Conservation (phyloP, 2,329 filamentous ascomycete genomes). For the Cryphonectria japonica region DNA sequence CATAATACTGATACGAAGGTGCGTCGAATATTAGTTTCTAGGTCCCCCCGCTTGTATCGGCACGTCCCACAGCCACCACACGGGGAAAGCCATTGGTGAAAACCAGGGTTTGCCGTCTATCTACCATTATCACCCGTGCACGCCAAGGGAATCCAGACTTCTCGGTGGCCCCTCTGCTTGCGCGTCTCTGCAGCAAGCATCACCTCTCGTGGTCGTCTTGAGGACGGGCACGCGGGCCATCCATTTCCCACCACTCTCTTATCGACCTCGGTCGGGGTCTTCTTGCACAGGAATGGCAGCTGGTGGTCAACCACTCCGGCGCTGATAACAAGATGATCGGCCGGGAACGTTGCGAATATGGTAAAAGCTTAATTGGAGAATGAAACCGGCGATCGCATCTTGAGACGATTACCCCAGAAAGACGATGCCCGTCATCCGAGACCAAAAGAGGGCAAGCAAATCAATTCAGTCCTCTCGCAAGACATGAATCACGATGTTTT, state of each 20-base stretch:
- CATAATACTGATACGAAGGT: not conserved
- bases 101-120: not conserved
- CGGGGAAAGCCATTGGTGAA: not conserved
- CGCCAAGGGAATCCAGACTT: not conserved
- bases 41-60: not conserved
- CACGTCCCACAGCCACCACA: not conserved
- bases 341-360: not conserved
- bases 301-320: not conserved
- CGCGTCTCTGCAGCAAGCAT: not conserved
- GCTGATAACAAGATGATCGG: not conserved
- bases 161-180: not conserved
- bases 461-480: too few species aligned
- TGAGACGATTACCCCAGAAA: not conserved
- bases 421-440: not conserved
- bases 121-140: not conserved
- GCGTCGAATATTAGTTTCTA: not conserved
- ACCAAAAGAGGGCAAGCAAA: not conserved
- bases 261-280: not conserved
- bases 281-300: not conserved
- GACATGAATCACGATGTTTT: too few species aligned
- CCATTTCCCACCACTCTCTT: not conserved
- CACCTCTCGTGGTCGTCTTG: not conserved
- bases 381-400: not conserved
- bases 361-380: not conserved
- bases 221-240: not conserved